Conservation (phyloP, 2,329 filamentous ascomycete genomes). For the Whalleya microplaca region DNA sequence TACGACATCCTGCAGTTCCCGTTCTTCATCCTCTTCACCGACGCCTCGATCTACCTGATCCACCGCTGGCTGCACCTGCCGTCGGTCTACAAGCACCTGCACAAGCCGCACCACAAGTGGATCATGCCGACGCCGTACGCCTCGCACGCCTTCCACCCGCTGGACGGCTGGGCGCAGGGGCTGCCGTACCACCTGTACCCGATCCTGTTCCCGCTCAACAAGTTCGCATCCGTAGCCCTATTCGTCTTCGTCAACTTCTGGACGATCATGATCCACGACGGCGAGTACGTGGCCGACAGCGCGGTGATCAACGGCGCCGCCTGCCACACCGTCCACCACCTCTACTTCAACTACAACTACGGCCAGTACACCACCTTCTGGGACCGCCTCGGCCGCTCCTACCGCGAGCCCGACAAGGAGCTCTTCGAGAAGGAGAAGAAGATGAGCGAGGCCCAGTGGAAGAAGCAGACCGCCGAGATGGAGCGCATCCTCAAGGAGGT, state of each 20-base stretch:
- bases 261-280: slow-evolving; percentile 96
- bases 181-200: slow-evolving; percentile 93
- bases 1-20: slow-evolving; percentile 87
- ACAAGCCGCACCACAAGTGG: slow-evolving; percentile 99
- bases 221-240: slow-evolving; percentile 81
- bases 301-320: slow-evolving; percentile 93
- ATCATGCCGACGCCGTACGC: slow-evolving; percentile 97
- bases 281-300: slow-evolving; percentile 89
- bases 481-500: slow-evolving; percentile 77
- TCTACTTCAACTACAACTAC: slow-evolving; percentile 90
- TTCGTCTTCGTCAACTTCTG: slow-evolving; percentile 96
- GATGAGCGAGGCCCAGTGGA: slow-evolving; percentile 81
- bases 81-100: slow-evolving; percentile 79
- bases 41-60: slow-evolving; percentile 79
- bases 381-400: slow-evolving; percentile 86
- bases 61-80: slow-evolving; percentile 77
- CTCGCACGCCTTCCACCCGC: slow-evolving; percentile 90
- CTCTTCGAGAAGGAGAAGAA: slow-evolving; percentile 85
- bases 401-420: slow-evolving; percentile 82
- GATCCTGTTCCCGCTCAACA: slow-evolving; percentile 90
- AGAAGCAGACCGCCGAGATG: slow-evolving; percentile 75
- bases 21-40: slow-evolving; percentile 76
- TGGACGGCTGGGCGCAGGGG: slow-evolving; percentile 88
- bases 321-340: slow-evolving; percentile 90
- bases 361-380: slow-evolving; percentile 93